Conservation (phyloP, 2,329 filamentous ascomycete genomes). For the Aspergillus luchuensis region DNA sequence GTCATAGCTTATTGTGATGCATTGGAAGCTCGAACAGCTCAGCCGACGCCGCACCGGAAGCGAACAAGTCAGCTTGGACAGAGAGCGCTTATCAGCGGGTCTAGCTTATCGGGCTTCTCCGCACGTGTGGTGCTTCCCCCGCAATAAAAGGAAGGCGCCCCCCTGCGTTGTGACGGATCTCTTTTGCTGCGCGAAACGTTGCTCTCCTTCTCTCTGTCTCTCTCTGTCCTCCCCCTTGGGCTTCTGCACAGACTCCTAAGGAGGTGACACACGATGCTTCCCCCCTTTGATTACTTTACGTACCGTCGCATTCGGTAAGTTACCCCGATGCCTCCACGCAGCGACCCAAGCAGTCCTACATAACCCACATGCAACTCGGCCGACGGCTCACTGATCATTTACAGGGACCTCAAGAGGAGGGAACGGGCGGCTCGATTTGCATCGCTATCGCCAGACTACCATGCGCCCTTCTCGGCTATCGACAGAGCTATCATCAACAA, state of each 20-base stretch:
- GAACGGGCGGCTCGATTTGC: conserved; percentile 72
- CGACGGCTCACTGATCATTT: conserved; percentile 9
- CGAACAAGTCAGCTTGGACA: too few species aligned
- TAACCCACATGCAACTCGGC: not conserved
- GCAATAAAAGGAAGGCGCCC: conserved; percentile 24
- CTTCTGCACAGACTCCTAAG: not conserved
- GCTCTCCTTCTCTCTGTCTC: not conserved
- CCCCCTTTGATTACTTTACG: conserved; percentile 67
- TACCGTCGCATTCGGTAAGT: conserved; percentile 71
- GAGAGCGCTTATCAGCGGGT: conserved; percentile 26
- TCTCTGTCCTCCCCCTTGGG: conserved; percentile 2
- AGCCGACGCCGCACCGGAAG: too few species aligned
- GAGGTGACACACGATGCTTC: conserved; percentile 44
- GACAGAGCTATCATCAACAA: conserved; percentile 71
- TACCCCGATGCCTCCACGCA: not conserved
- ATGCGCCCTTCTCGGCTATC: conserved; percentile 61
- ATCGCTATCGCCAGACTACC: conserved; percentile 66
- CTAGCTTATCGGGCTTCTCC: conserved; percentile 24
- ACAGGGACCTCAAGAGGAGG: conserved; percentile 75
- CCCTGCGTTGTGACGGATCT: not conserved
- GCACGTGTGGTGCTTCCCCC: conserved; percentile 21
- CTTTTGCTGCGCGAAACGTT: not conserved
- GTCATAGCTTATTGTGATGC: not conserved
- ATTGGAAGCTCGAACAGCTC: not conserved
- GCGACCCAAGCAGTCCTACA: not conserved